Evolutionary conservation across 495 filamentous ascomycete genomes (phyloP).

Genomic region (Chaetomium fimeti): DNA sequence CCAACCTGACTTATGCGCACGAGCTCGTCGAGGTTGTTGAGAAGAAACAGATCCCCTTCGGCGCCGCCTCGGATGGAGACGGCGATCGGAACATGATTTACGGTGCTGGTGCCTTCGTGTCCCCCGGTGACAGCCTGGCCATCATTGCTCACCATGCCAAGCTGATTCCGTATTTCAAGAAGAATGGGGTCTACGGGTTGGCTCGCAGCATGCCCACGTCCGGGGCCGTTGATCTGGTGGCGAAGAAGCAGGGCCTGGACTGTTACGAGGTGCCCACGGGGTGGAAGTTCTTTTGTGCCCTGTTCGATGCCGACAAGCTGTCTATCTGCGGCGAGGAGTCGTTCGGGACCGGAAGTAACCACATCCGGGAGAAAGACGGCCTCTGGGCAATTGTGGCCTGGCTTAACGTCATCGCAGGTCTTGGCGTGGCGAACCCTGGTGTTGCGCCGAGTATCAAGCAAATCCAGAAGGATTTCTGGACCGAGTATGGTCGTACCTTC

Average conservation of each 20-base stretch:
- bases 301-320: slow-evolving; percentile 96
- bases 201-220: slow-evolving; percentile 97
- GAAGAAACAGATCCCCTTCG: slow-evolving; percentile 88
- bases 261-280: slow-evolving; percentile 97
- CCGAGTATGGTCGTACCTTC: slow-evolving; percentile 93
- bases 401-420: slow-evolving; percentile 96
- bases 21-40: slow-evolving; percentile 92
- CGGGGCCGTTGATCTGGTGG: slow-evolving; percentile 90
- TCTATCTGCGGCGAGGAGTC: slow-evolving; percentile 98
- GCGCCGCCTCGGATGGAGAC: slow-evolving; percentile 93
- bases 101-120: slow-evolving; percentile 92
- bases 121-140: slow-evolving; percentile 91
- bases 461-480: slow-evolving; percentile 98
- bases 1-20: slow-evolving; percentile 97
- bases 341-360: slow-evolving; percentile 98
- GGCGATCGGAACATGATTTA: slow-evolving; percentile 99
- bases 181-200: slow-evolving; percentile 91
- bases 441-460: slow-evolving; percentile 83
- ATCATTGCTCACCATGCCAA: slow-evolving; percentile 96
- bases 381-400: slow-evolving; percentile 96
- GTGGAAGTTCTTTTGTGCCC: slow-evolving; percentile 99
- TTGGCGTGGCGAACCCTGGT: slow-evolving; percentile 74
- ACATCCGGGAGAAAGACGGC: slow-evolving; percentile 98
- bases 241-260: slow-evolving; percentile 85
- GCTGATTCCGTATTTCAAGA: slow-evolving; percentile 95